A percentile compares a stretch with the other conserved stretches of the same genome.
Evolutionary conservation across 2,329 filamentous ascomycete species (phyloP).

Genomic region (Trichoderma sp.): DNA sequence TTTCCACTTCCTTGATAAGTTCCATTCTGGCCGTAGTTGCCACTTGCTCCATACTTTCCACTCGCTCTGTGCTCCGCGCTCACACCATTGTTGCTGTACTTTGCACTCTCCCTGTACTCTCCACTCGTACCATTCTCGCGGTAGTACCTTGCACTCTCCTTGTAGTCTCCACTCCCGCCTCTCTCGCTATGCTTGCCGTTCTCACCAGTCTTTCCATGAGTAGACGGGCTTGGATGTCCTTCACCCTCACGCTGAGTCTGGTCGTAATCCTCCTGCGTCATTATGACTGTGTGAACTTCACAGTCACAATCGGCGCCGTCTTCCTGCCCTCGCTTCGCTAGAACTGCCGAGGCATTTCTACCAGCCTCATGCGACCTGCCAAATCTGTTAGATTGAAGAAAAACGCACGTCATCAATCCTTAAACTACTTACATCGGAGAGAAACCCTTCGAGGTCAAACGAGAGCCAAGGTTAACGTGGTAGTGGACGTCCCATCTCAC

Average conservation of each 20-base stretch:
- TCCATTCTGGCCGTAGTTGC: no score
- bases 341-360: neutral
- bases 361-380: neutral
- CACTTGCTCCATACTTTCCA: no score
- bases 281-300: neutral
- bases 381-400: neutral
- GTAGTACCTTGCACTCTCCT: no score
- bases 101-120: no score
- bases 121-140: no score
- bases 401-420: neutral
- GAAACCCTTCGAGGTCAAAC: neutral
- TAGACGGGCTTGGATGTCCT: neutral
- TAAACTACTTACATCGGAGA: neutral
- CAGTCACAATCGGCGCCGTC: neutral
- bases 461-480: neutral
- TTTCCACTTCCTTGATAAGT: no score
- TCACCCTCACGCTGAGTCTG: neutral
- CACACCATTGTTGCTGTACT: no score
- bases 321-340: neutral
- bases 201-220: neutral
- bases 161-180: no score
- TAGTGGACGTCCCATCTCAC: neutral
- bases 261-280: neutral
- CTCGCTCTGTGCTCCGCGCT: no score
- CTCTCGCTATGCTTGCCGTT: no score